A percentile compares a stretch with the other conserved stretches of the same genome.
These are phyloP conservation scores for Zizania latifolia DNA, from an alignment of 176 grass and related monocot species.

Conservation along the genomic window DNA sequence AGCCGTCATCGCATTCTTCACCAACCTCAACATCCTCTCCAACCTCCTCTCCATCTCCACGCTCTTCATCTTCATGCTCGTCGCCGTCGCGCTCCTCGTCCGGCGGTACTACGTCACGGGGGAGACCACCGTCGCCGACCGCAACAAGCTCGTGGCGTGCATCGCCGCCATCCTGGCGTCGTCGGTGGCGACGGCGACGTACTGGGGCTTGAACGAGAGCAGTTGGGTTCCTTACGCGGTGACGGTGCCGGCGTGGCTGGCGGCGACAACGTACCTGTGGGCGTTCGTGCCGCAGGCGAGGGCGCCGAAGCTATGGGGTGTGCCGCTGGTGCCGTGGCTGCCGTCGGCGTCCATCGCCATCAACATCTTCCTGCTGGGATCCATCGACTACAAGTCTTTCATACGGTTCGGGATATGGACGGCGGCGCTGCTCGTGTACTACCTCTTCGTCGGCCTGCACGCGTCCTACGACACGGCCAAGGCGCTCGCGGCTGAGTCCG, in stretches of 20 bases:
- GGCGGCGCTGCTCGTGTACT: conserved; percentile 56
- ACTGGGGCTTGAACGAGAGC: neutral
- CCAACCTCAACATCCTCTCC: conserved; percentile 44
- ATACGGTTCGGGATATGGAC: conserved; percentile 73
- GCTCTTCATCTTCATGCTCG: conserved; percentile 75
- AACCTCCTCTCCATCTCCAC: conserved; percentile 70
- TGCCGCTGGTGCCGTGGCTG: conserved; percentile 68
- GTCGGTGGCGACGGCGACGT: conserved; percentile 24
- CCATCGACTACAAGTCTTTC: conserved; percentile 79
- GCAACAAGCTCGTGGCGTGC: conserved; percentile 37
- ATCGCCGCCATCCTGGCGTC: conserved; percentile 33
- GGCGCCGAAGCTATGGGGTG: conserved; percentile 49
- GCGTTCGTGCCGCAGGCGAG: conserved; percentile 48
- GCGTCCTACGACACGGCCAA: conserved; percentile 80
- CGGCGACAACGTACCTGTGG: conserved; percentile 36
- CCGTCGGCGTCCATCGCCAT: conserved; percentile 68
- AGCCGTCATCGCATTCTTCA: conserved; percentile 58
- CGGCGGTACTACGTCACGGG: conserved; percentile 53
- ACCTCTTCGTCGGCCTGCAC: conserved; percentile 85
- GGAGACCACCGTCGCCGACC: conserved; percentile 24
- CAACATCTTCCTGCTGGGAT: conserved; percentile 85
- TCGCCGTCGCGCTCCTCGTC: conserved; percentile 50
- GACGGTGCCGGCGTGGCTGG: conserved; percentile 32
- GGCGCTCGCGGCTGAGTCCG: conserved; percentile 11
- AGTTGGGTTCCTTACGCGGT: conserved; percentile 48